Percentiles rank a stretch among this genome's conserved stretches.
phyloP scores from a whole-genome alignment of 371 early-diverging fungal genomes.

The Syncephalastrum monosporum region DNA sequence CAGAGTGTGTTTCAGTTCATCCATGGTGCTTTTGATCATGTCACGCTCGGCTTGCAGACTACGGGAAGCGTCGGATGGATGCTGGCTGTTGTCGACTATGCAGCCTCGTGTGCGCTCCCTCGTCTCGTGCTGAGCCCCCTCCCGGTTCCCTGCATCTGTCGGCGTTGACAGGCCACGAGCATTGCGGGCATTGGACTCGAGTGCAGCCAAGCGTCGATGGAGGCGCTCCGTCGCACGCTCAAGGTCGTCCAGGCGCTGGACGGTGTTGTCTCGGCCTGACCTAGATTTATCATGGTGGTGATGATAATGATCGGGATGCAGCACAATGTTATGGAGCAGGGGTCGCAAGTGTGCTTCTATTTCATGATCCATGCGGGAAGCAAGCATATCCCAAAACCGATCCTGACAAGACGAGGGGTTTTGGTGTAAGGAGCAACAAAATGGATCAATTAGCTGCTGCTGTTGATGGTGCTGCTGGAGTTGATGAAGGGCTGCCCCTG shows the following conservation, averaged over 20 bases:
- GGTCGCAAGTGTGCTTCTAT: conserved; percentile 1
- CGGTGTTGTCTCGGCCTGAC: not conserved
- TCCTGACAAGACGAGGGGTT: not conserved
- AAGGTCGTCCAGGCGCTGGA: conserved; percentile 4
- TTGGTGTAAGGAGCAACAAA: too few species aligned
- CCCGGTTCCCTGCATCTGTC: not conserved
- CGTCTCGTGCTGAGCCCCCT: not conserved
- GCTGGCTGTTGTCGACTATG: conserved; percentile 1
- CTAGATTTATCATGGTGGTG: not conserved
- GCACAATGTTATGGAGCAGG: too few species aligned
- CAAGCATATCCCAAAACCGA: conserved; percentile 7
- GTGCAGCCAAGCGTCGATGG: conserved; percentile 5
- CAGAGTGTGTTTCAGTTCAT: conserved; percentile 2
- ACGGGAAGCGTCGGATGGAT: not conserved
- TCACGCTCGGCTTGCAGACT: not conserved
- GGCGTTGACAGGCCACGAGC: too few species aligned
- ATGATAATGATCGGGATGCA: not conserved
- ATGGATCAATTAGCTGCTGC: not conserved
- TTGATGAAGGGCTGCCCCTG: too few species aligned
- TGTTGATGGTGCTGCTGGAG: too few species aligned
- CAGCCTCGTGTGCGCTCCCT: not conserved
- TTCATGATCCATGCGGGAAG: conserved; percentile 5
- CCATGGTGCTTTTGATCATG: not conserved
- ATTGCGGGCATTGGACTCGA: not conserved
- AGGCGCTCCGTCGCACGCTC: conserved; percentile 7